Percentiles rank a stretch among this genome's conserved stretches.
Evolutionary conservation across 306 rosid species (phyloP).

Genomic region (Citrullus colocynthis): DNA sequence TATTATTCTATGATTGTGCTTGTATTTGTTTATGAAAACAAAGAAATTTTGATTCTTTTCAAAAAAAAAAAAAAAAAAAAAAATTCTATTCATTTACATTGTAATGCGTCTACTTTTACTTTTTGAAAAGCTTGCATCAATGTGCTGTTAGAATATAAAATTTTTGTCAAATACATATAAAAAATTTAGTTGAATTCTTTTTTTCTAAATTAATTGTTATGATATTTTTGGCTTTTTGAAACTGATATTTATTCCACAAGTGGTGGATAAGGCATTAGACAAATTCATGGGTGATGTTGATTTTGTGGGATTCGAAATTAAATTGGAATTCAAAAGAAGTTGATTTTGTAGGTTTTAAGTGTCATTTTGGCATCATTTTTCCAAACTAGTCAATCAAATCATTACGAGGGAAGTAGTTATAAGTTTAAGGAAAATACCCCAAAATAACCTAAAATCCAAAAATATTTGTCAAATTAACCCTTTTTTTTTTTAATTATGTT

Average conservation of each 20-base stretch:
- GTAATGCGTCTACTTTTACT: not conserved
- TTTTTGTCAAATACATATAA: not conserved
- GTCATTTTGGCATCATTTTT: not conserved
- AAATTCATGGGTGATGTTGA: not conserved
- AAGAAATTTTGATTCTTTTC: no score
- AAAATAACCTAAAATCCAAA: no score
- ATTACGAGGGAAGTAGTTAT: no score
- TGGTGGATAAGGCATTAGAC: not conserved
- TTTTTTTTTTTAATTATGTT: no score
- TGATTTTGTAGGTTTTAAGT: not conserved
- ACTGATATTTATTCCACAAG: not conserved
- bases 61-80: no score
- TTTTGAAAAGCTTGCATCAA: not conserved
- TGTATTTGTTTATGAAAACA: no score
- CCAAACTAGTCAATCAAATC: no score
- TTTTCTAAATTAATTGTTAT: not conserved
- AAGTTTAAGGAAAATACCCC: no score
- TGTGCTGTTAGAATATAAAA: not conserved
- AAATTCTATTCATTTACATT: not conserved
- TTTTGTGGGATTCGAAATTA: not conserved
- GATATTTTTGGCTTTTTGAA: not conserved
- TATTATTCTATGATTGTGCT: no score
- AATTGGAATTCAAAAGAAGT: not conserved
- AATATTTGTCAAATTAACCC: no score
- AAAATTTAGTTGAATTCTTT: not conserved